phyloP scores from a whole-genome alignment of 2,329 filamentous ascomycete species.

The Penicillium sp. region DNA sequence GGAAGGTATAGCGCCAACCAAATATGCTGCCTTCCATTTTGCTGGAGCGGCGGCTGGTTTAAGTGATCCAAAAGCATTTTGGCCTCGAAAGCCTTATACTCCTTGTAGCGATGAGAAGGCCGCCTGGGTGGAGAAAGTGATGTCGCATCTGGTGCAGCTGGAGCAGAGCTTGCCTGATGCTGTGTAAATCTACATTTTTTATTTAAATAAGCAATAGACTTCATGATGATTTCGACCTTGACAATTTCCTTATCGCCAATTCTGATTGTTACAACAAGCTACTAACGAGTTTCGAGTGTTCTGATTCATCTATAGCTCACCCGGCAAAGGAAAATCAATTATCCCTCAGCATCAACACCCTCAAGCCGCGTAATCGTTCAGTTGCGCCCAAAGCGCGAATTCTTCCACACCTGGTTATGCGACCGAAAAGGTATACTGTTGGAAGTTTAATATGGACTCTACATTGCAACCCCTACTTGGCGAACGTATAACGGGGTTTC shows the following conservation, averaged over 20 bases:
- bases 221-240: too few species aligned
- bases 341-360: not conserved
- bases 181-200: conserved; percentile 2
- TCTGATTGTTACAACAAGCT: not conserved
- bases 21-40: conserved; percentile 49
- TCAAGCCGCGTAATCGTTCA: not conserved
- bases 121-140: conserved; percentile 46
- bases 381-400: not conserved
- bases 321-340: not conserved
- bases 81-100: conserved; percentile 47
- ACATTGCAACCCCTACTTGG: not conserved
- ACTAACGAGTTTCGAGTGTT: not conserved
- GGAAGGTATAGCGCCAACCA: conserved; percentile 49
- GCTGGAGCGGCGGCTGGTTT: conserved; percentile 43
- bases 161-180: conserved; percentile 15
- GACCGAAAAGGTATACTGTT: not conserved
- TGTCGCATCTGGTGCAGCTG: conserved; percentile 26
- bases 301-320: not conserved
- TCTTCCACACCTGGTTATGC: not conserved
- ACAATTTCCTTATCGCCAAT: too few species aligned
- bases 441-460: not conserved
- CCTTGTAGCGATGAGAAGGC: conserved; percentile 39
- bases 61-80: conserved; percentile 35
- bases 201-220: not conserved
- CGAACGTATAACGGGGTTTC: not conserved